Conservation (phyloP, 352 stramenopile genomes). For the Albugo candida region DNA sequence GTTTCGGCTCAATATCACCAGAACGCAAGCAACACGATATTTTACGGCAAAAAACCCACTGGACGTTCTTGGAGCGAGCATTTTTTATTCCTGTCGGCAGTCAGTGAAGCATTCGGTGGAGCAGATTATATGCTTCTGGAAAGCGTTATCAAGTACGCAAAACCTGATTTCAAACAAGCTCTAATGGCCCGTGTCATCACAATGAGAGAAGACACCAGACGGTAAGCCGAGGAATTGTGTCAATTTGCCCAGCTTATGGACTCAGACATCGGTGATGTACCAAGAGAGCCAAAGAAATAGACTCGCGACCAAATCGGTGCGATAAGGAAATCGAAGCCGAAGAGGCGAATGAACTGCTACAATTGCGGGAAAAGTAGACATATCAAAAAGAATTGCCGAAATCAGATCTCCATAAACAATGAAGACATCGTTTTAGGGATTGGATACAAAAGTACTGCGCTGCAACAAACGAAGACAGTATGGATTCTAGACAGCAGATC, state of each 20-base stretch:
- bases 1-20: no score
- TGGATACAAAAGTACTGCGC: neutral
- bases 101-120: neutral
- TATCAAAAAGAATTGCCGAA: neutral
- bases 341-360: neutral
- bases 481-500: neutral
- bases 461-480: neutral
- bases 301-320: neutral
- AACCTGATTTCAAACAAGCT: slow-evolving; percentile 2
- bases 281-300: no score
- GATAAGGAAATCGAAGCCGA: neutral
- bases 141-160: slow-evolving; percentile 9
- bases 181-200: slow-evolving; percentile 2
- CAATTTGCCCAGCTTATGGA: slow-evolving; percentile 2
- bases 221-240: slow-evolving; percentile 5
- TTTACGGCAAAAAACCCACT: slow-evolving; percentile 1
- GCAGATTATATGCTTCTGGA: slow-evolving; percentile 5
- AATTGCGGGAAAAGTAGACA: neutral
- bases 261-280: neutral
- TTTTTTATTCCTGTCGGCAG: slow-evolving; percentile 3
- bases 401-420: neutral
- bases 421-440: neutral
- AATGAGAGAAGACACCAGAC: neutral
- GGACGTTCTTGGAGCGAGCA: slow-evolving; percentile 3
- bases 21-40: no score